Evolutionary conservation across 2,329 filamentous ascomycete genomes (phyloP), one percentile per base, ranked within the genome.

Genomic region (Sporothrix globosa): DNA sequence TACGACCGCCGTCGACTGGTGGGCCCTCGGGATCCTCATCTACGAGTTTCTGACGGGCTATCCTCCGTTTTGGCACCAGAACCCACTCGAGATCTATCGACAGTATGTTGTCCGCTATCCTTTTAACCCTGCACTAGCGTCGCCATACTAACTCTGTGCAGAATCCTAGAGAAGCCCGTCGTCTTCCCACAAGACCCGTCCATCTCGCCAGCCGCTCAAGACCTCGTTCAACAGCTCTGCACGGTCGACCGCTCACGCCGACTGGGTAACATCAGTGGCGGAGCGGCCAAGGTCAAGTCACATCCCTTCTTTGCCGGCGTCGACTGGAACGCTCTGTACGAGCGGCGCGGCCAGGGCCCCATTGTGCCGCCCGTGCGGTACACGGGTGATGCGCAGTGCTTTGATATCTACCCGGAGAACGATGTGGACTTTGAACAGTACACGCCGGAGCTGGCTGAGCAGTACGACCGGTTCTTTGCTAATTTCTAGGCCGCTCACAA

Each of bases 41-140:
- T 95, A 93, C 79, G 92, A 96, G 77, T 95, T 95, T 77, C 82
- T 95, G 65, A 93, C 92, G 11, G 92, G 92, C 39, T 93, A 94
- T 77, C 92, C 92, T 17, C 92, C 92, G 0, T 96, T 95, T 77
- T 96, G 92, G 91, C 90, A 94, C 77, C 89, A 92, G 74, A 95
- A 93, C 74, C 92, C 92, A 1, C 92, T 95, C 74, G 92, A 94
- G 78, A 95, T 95, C 71, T 95, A 95, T 81, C 92, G 93, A 78
- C 88, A 91, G 88, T 90, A 76, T 75, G 86, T 80, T 14, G 17
- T 58, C 46, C 58, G 1, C 44, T 53, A 9, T 17, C 11, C 41
- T 19, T 30, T 10, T n/a, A 10, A 10, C 19, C 19, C 48, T n/a
- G 17, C 48, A 19, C 17, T 63, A 41, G 19, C 17, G n/a, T 41